Conservation (phyloP, 2,329 filamentous ascomycete genomes). For the Beauveria medogensis region DNA sequence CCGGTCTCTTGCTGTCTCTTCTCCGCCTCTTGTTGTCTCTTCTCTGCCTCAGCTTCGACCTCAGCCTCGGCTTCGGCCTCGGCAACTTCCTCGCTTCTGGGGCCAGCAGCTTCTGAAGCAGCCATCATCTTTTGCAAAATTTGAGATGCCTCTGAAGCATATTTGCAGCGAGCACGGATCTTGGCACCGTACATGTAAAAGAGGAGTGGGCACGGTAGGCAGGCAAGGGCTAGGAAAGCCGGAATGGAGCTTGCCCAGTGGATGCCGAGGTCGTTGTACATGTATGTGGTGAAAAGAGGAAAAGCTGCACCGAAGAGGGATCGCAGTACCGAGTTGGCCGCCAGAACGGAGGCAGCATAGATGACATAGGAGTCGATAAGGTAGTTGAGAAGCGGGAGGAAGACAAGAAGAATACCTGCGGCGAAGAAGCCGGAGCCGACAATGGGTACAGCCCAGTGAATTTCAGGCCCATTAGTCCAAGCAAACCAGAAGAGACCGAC, state of each 20-base stretch:
- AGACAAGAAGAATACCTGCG: slow-evolving; percentile 52
- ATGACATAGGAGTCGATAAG: slow-evolving; percentile 65
- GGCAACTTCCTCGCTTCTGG: slow-evolving; percentile 13
- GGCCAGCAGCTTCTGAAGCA: background rate
- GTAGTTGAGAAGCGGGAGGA: slow-evolving; percentile 59
- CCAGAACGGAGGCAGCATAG: slow-evolving; percentile 67
- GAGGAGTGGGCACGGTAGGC: slow-evolving; percentile 66
- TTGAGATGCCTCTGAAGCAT: slow-evolving; percentile 56
- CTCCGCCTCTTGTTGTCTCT: background rate
- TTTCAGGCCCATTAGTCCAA: slow-evolving; percentile 48
- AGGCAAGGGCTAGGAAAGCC: slow-evolving; percentile 64
- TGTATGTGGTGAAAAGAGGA: slow-evolving; percentile 59
- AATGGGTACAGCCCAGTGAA: slow-evolving; percentile 50
- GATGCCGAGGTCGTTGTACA: slow-evolving; percentile 54
- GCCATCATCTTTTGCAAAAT: slow-evolving; percentile 36
- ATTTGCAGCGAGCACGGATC: slow-evolving; percentile 63
- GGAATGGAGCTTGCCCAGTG: slow-evolving; percentile 71
- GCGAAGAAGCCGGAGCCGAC: slow-evolving; percentile 41
- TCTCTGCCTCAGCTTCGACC: background rate
- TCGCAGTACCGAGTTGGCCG: slow-evolving; percentile 63
- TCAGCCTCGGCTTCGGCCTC: slow-evolving; percentile 4
- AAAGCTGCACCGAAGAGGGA: slow-evolving; percentile 66
- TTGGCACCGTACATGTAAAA: slow-evolving; percentile 62
- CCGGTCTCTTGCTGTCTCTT: background rate
- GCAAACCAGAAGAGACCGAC: slow-evolving; percentile 58